These are phyloP conservation scores for Neoarthrinium moseri DNA, from an alignment of 2,329 filamentous ascomycete species.

Conservation along the genomic window DNA sequence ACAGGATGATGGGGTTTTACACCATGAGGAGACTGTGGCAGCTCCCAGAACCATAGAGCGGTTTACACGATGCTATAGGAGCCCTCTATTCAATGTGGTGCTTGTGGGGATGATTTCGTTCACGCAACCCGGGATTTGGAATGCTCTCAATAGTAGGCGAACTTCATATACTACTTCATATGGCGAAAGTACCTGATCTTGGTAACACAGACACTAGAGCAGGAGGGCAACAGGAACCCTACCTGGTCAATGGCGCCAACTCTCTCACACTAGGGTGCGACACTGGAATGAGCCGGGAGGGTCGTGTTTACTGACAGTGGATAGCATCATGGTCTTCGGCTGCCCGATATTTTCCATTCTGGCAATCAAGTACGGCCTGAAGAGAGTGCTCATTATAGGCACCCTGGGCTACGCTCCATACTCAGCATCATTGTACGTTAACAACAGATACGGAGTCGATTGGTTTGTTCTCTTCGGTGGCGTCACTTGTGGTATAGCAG, in stretches of 20 bases:
- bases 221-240: conserved; percentile 32
- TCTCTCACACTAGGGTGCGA: conserved; percentile 37
- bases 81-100: conserved; percentile 45
- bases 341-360: conserved; percentile 10
- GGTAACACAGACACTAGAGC: conserved; percentile 25
- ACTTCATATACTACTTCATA: neutral
- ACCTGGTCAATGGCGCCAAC: conserved; percentile 39
- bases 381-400: conserved; percentile 27
- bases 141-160: conserved; percentile 37
- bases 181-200: neutral
- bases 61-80: conserved; percentile 32
- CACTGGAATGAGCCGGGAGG: too few relatives aligned
- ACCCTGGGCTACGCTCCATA: conserved; percentile 29
- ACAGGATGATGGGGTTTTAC: too few relatives aligned
- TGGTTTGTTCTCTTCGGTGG: conserved; percentile 32
- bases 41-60: neutral
- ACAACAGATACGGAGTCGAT: conserved; percentile 28
- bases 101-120: conserved; percentile 42
- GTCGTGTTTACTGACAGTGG: too few relatives aligned
- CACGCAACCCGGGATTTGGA: conserved; percentile 46
- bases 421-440: conserved; percentile 25
- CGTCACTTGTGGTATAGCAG: conserved; percentile 31
- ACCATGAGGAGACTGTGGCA: too few relatives aligned
- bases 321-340: conserved; percentile 12
- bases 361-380: conserved; percentile 23